Percentiles rank a stretch among this genome's conserved stretches.
Evolutionary conservation across 2,329 filamentous ascomycete species (phyloP).

Genomic region (Emericellopsis cladophorae): DNA sequence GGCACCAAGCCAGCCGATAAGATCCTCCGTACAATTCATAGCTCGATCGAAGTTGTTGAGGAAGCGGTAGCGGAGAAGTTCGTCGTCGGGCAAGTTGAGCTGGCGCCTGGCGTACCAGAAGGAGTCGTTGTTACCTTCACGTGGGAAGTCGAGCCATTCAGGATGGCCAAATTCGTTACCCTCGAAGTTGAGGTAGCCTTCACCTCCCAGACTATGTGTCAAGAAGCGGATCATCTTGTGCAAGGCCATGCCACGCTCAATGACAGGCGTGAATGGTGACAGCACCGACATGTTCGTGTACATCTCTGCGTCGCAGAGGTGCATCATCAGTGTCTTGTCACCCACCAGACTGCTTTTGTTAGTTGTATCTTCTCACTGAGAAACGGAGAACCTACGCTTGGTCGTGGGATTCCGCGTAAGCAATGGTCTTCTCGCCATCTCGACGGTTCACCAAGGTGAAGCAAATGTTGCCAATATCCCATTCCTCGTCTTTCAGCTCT

Average conservation of each 20-base stretch:
- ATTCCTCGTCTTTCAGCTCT: slow-evolving; percentile 79
- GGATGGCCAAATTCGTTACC: slow-evolving; percentile 98
- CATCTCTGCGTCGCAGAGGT: slow-evolving; percentile 92
- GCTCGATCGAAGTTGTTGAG: slow-evolving; percentile 81
- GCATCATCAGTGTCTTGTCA: slow-evolving; percentile 95
- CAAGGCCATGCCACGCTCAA: slow-evolving; percentile 80
- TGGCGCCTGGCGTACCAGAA: slow-evolving; percentile 93
- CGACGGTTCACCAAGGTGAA: slow-evolving; percentile 86
- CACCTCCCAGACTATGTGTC: slow-evolving; percentile 82
- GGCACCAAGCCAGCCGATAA: slow-evolving; percentile 82
- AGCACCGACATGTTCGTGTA: slow-evolving; percentile 95
- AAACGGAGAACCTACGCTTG: slow-evolving; percentile 60
- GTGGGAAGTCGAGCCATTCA: slow-evolving; percentile 97
- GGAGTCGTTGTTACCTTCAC: slow-evolving; percentile 82
- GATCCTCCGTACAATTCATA: slow-evolving; percentile 81
- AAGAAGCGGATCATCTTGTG: slow-evolving; percentile 97
- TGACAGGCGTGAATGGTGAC: slow-evolving; percentile 71
- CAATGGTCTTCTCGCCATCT: slow-evolving; percentile 95
- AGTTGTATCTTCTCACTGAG: no score
- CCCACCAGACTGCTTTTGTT: slow-evolving; percentile 60
- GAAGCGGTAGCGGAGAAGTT: slow-evolving; percentile 74
- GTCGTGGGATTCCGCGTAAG: slow-evolving; percentile 93
- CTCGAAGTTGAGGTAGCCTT: slow-evolving; percentile 97
- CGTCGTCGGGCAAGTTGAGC: slow-evolving; percentile 82
- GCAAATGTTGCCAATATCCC: slow-evolving; percentile 77